Percentiles rank a stretch among this genome's conserved stretches.
phyloP scores from a whole-genome alignment of 2,329 filamentous ascomycete species.

The Fusarium albidum region DNA sequence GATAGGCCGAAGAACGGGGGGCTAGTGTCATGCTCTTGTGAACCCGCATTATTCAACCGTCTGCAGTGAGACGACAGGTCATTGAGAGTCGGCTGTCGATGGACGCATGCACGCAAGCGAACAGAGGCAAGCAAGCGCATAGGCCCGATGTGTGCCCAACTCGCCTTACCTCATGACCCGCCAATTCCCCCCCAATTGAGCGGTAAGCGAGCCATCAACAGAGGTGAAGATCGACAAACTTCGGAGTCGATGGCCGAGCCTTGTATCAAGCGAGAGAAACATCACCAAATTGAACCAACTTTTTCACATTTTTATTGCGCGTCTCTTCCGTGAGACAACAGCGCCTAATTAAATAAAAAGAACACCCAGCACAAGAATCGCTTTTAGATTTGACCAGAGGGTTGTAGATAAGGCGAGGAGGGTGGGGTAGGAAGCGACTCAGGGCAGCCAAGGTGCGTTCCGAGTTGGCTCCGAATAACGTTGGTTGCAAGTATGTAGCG shows the following conservation, averaged over 20 bases:
- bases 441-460: constrained; percentile 13
- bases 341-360: constrained; percentile 41
- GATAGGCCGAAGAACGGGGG: constrained; percentile 25
- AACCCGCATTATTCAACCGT: constrained; percentile 26
- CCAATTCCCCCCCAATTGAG: constrained; percentile 7
- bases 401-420: constrained; percentile 11
- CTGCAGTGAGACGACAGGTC: constrained; percentile 32
- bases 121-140: constrained; percentile 20
- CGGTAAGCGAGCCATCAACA: constrained; percentile 17
- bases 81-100: constrained; percentile 18
- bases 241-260: constrained; percentile 26
- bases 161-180: constrained; percentile 13
- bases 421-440: constrained; percentile 7
- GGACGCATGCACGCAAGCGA: constrained; percentile 30
- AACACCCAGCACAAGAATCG: constrained; percentile 33
- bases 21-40: constrained; percentile 26
- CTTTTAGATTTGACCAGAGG: constrained; percentile 38
- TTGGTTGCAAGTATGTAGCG: constrained; percentile 18
- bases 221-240: constrained; percentile 19
- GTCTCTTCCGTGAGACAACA: constrained; percentile 30
- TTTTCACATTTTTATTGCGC: constrained; percentile 36
- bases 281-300: constrained; percentile 33
- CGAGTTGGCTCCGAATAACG: constrained; percentile 16
- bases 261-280: constrained; percentile 18
- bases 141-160: constrained; percentile 38